Evolutionary conservation across 2,329 filamentous ascomycete species (phyloP), one percentile per base, ranked within the genome.

Genomic region (Penicillium italicum): DNA sequence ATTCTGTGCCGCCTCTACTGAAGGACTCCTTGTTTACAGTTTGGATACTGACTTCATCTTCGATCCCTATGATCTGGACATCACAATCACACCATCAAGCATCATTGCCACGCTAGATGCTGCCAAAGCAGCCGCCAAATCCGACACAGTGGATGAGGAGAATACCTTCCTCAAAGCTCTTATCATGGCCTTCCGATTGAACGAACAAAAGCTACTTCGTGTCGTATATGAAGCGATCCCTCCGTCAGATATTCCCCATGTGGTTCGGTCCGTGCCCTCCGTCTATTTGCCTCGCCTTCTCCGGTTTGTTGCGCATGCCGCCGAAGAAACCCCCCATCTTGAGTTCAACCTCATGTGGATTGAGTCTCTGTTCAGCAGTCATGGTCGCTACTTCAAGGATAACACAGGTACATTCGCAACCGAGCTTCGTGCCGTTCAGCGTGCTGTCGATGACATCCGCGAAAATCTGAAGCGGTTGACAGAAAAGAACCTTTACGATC

Each of bases 271-370:
- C 31, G 77, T 97, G 36, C 94, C 94, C 1, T 82, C 83, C 0
- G 89, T 97, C 28, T 99, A 99, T 72, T 85, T 99, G 6, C 85
- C 89, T 28, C 85, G 90, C 3, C 79, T 97, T 12, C 80, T 99
- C 47, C 88, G 91, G 43, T 96, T 96, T 62, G 88, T 97, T 7
- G 91, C 91, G 2, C 82, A 88, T 10, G 90, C 96, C 67, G 89
- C 90, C 1, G 93, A 97, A 66, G 86, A 93, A 69, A 92, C 88
- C 2, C 93, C 92, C 1, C 93, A 97, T 77, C 82, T 99, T 5
- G 94, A 99, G 75, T 95, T 97, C 75, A 96, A 94, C 67, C 78
- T 99, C 42, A 77, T 93, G 9, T 99, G 94, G 94, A 89, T 97
- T 67, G 90, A 94, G 72, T 85, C 90, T 1, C 63, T 86, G 10